phyloP scores from a whole-genome alignment of 495 filamentous ascomycete genomes.

The Xylaria venustula region DNA sequence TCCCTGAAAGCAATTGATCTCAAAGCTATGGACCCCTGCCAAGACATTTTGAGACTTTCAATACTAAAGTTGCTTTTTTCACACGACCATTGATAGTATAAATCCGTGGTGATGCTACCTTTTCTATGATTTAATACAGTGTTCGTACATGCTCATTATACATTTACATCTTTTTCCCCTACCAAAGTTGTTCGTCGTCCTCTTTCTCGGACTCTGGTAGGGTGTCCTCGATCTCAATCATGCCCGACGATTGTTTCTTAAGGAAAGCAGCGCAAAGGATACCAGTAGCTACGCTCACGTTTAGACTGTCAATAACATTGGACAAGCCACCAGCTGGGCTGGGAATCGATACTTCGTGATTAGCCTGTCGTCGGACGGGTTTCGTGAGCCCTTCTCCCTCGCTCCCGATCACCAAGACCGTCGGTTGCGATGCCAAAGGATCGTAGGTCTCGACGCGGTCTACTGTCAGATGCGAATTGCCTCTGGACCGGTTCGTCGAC shows the following conservation, averaged over 20 bases:
- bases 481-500: constrained; percentile 34
- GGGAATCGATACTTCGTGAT: constrained; percentile 57
- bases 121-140: not conserved
- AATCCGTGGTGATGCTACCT: too few relatives aligned
- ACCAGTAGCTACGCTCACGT: constrained; percentile 82
- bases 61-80: too few relatives aligned
- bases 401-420: constrained; percentile 76
- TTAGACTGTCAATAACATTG: constrained; percentile 71
- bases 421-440: constrained; percentile 60
- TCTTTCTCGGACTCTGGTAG: constrained; percentile 21
- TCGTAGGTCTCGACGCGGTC: constrained; percentile 37
- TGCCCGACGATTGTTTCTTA: constrained; percentile 26
- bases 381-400: constrained; percentile 73
- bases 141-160: not conserved
- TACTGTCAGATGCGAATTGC: constrained; percentile 25
- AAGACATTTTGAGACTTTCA: not conserved
- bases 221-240: constrained; percentile 19
- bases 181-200: constrained; percentile 24
- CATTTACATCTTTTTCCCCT: not conserved
- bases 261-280: constrained; percentile 64
- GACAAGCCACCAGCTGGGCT: constrained; percentile 25
- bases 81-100: too few relatives aligned
- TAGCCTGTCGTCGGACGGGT: constrained; percentile 60
- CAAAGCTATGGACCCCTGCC: not conserved
- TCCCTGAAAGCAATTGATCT: not conserved